phyloP scores from a whole-genome alignment of 75 land plant species.

The Chamaecyparis obtusa region DNA sequence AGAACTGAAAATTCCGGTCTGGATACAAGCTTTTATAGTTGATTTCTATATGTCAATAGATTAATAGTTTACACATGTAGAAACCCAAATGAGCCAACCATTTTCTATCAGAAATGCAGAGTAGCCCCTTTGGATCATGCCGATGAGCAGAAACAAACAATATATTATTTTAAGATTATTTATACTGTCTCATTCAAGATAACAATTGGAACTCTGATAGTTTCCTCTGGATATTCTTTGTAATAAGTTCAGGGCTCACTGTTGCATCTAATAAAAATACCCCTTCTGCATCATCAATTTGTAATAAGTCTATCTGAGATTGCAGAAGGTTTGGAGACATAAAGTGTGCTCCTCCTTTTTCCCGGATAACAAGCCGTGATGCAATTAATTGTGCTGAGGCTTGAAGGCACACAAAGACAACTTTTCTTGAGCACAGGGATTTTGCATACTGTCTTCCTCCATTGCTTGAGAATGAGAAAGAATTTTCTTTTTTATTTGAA shows the following conservation, averaged over 20 bases:
- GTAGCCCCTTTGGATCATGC: not conserved
- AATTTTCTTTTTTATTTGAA: not conserved
- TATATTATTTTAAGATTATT: not conserved
- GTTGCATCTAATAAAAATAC: constrained; percentile 58
- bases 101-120: not conserved
- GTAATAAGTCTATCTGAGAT: constrained; percentile 68
- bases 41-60: not conserved
- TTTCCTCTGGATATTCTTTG: constrained; percentile 28
- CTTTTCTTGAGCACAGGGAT: constrained; percentile 9
- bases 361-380: constrained; percentile 42
- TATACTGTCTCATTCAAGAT: not conserved
- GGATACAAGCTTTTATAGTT: not conserved
- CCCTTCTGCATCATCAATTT: constrained; percentile 60
- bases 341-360: constrained; percentile 69
- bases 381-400: constrained; percentile 51
- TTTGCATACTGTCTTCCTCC: not conserved
- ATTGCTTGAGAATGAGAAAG: not conserved
- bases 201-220: not conserved
- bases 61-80: not conserved
- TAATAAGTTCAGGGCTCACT: constrained; percentile 36
- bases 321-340: constrained; percentile 69
- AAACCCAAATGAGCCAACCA: not conserved
- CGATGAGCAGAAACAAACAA: not conserved
- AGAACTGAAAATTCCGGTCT: not conserved
- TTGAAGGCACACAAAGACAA: constrained; percentile 63